These are phyloP conservation scores for Trichothecium roseum DNA, from an alignment of 2,329 filamentous ascomycete species.

Conservation along the genomic window DNA sequence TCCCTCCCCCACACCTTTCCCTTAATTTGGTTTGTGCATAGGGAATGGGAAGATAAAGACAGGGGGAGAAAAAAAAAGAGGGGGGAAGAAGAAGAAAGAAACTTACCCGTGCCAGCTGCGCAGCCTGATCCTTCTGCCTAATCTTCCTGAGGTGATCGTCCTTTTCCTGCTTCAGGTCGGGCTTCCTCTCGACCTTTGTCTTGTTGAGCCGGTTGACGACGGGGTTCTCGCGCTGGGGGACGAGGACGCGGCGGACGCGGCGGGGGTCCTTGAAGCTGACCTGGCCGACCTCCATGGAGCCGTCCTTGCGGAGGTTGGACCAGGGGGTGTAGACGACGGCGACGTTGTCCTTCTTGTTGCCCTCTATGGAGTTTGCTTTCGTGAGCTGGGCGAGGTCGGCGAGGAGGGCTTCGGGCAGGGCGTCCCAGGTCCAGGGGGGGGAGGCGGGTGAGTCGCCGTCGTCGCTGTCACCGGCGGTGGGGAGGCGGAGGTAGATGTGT, in stretches of 20 bases:
- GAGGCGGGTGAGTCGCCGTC: too few relatives aligned
- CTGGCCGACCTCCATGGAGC: constrained; percentile 89
- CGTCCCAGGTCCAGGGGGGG: constrained; percentile 72
- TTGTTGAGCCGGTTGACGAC: constrained; percentile 98
- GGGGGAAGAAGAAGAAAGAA: neutral
- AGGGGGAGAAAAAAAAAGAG: neutral
- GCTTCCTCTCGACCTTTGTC: constrained; percentile 80
- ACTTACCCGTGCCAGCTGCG: constrained; percentile 50
- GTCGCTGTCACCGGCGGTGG: too few relatives aligned
- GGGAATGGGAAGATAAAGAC: neutral
- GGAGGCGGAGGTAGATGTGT: constrained; percentile 86
- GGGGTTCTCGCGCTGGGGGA: constrained; percentile 71
- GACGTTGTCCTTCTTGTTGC: constrained; percentile 98
- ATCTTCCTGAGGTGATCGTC: constrained; percentile 65
- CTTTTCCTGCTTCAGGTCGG: constrained; percentile 73
- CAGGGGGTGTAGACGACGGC: constrained; percentile 96
- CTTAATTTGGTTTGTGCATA: too few relatives aligned
- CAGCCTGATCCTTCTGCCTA: constrained; percentile 59
- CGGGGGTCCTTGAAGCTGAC: constrained; percentile 79
- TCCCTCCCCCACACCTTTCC: too few relatives aligned
- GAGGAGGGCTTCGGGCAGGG: constrained; percentile 63
- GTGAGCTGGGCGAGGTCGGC: constrained; percentile 92
- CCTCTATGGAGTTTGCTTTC: constrained; percentile 98
- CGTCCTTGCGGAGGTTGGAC: constrained; percentile 92
- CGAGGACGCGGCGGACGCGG: constrained; percentile 70